These are phyloP conservation scores for Candida germanica DNA, from an alignment of 805 yeast genomes.

Conservation along the genomic window DNA sequence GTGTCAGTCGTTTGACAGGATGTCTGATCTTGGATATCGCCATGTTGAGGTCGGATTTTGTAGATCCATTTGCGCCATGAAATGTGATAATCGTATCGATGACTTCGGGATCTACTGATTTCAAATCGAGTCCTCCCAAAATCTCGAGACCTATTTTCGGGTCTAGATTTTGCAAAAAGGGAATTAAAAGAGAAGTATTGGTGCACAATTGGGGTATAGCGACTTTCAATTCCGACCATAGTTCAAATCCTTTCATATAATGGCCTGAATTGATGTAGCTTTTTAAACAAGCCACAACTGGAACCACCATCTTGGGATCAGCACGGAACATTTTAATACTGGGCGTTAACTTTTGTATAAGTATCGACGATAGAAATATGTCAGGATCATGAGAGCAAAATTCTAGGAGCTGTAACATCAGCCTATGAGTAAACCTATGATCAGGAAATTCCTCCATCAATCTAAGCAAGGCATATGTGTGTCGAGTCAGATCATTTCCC, in stretches of 20 bases:
- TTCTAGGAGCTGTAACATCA: too few species aligned
- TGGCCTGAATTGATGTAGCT: neutral
- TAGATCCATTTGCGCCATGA: too few species aligned
- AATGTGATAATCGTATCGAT: neutral
- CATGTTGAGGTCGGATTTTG: neutral
- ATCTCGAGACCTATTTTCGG: neutral
- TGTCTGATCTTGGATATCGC: neutral
- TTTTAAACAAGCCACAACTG: neutral
- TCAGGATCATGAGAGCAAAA: too few species aligned
- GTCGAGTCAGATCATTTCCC: too few species aligned
- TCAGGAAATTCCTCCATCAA: too few species aligned
- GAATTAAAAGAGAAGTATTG: neutral
- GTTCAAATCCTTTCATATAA: neutral
- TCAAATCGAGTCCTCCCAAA: neutral
- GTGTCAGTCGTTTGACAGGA: constrained; percentile 26
- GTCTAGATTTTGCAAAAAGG: neutral
- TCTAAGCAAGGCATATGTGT: too few species aligned
- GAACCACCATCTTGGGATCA: neutral
- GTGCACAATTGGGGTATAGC: too few species aligned
- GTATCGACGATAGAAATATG: too few species aligned
- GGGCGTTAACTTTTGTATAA: too few species aligned
- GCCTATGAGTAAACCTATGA: too few species aligned
- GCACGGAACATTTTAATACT: too few species aligned
- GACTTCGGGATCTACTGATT: neutral
- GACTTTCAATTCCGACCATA: neutral